These are phyloP conservation scores for Rauvolfia tetraphylla DNA, from an alignment of 257 asterid species.

Conservation along the genomic window DNA sequence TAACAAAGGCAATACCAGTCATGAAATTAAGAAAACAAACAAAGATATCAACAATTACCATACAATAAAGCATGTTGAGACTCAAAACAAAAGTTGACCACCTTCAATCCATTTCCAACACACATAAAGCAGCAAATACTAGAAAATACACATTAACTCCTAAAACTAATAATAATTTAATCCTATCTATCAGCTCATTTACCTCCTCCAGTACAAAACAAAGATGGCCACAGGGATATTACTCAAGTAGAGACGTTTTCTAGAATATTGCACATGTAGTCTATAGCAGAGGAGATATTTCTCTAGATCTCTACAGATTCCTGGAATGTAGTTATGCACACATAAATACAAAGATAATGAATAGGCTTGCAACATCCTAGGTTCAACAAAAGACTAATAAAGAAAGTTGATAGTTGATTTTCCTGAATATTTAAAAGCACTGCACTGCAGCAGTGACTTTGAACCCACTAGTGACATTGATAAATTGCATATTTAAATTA, in stretches of 20 bases:
- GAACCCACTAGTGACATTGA: not conserved
- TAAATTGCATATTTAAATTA: not conserved
- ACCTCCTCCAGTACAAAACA: not conserved
- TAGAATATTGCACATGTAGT: not conserved
- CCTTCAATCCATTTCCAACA: not conserved
- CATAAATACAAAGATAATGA: not conserved
- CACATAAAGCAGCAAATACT: not conserved
- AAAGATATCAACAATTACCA: not conserved
- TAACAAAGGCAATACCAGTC: not conserved
- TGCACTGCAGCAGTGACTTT: constrained; percentile 4
- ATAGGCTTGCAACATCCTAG: not conserved
- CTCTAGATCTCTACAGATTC: not conserved
- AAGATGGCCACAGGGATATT: not conserved
- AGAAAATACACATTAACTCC: not conserved
- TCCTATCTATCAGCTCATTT: not conserved
- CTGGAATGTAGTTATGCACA: not conserved
- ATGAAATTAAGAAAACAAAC: not conserved
- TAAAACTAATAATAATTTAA: not conserved
- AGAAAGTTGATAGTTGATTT: not conserved
- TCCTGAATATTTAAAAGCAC: not conserved
- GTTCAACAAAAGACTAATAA: not conserved
- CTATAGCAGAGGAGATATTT: not conserved
- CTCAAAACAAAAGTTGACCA: not conserved
- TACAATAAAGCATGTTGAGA: not conserved
- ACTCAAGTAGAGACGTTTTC: not conserved